Percentiles rank a stretch among this genome's conserved stretches.
These are phyloP conservation scores for Fagopyrum esculentum DNA, from an alignment of 148 eudicot species.

Conservation along the genomic window DNA sequence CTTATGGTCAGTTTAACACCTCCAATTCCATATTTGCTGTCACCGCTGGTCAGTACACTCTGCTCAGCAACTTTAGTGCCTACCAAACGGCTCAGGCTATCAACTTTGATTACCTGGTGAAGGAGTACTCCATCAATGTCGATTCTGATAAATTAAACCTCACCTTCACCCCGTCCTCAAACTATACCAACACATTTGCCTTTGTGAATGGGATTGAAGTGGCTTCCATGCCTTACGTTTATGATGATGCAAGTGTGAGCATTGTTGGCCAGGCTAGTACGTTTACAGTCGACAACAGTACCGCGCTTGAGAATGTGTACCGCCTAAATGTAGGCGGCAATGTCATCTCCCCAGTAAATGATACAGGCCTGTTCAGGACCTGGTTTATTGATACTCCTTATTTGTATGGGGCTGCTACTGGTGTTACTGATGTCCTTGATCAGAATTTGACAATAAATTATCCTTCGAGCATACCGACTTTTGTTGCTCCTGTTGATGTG, in stretches of 20 bases:
- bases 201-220: conserved; percentile 91
- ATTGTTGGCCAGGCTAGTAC: conserved; percentile 39
- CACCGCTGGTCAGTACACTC: conserved; percentile 42
- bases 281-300: conserved; percentile 43
- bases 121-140: conserved; percentile 64
- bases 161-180: conserved; percentile 60
- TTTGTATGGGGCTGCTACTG: conserved; percentile 54
- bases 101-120: conserved; percentile 47
- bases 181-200: conserved; percentile 51
- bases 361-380: conserved; percentile 75
- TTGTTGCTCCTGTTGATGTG: conserved; percentile 67
- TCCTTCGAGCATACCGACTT: conserved; percentile 34
- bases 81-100: conserved; percentile 59
- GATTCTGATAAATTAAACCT: conserved; percentile 35
- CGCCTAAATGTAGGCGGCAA: conserved; percentile 87
- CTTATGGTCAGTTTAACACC: conserved; percentile 40
- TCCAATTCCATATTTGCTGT: conserved; percentile 62
- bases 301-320: conserved; percentile 66
- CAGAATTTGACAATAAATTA: conserved; percentile 35
- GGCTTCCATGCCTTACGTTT: conserved; percentile 70
- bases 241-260: conserved; percentile 24
- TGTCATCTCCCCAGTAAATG: conserved; percentile 58
- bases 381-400: conserved; percentile 66
- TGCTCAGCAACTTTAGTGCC: conserved; percentile 83
- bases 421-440: conserved; percentile 38